Evolutionary conservation across 768 basidiomycete species (phyloP).

Genomic region (Trametes maxima): DNA sequence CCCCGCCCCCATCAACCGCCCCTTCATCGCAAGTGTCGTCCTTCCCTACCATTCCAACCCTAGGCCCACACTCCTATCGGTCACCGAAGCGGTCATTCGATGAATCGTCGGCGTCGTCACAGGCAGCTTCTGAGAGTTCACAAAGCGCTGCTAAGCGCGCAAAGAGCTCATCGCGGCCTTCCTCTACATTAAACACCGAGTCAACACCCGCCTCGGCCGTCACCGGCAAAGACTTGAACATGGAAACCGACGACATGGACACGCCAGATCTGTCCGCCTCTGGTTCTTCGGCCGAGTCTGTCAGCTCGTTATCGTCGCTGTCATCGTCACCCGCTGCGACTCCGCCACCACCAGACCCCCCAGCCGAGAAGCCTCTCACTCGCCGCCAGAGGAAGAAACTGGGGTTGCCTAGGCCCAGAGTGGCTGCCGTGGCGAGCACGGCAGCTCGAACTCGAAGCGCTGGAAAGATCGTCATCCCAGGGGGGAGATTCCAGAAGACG

Average conservation of each 20-base stretch:
- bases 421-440: conserved; percentile 32
- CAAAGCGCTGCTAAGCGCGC: conserved; percentile 36
- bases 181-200: conserved; percentile 9
- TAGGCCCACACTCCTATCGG: conserved; percentile 40
- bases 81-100: conserved; percentile 65
- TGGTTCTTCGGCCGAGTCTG: conserved; percentile 28
- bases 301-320: conserved; percentile 46
- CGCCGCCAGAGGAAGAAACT: conserved; percentile 69
- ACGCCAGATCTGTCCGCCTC: conserved; percentile 30
- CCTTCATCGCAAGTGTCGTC: conserved; percentile 21
- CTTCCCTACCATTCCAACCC: conserved; percentile 19
- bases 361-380: conserved; percentile 51
- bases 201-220: background rate
- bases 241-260: conserved; percentile 33
- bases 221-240: conserved; percentile 11
- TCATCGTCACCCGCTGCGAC: conserved; percentile 31
- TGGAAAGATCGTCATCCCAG: conserved; percentile 66
- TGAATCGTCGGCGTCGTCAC: conserved; percentile 50
- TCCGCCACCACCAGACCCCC: conserved; percentile 36
- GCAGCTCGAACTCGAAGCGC: conserved; percentile 37
- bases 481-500: conserved; percentile 51
- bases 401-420: conserved; percentile 60
- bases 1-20: conserved; percentile 29
- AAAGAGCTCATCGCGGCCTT: conserved; percentile 27
- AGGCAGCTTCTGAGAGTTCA: conserved; percentile 30